These are phyloP conservation scores for Nigrospora oryzae DNA, from an alignment of 2,329 filamentous ascomycete genomes.

Conservation along the genomic window DNA sequence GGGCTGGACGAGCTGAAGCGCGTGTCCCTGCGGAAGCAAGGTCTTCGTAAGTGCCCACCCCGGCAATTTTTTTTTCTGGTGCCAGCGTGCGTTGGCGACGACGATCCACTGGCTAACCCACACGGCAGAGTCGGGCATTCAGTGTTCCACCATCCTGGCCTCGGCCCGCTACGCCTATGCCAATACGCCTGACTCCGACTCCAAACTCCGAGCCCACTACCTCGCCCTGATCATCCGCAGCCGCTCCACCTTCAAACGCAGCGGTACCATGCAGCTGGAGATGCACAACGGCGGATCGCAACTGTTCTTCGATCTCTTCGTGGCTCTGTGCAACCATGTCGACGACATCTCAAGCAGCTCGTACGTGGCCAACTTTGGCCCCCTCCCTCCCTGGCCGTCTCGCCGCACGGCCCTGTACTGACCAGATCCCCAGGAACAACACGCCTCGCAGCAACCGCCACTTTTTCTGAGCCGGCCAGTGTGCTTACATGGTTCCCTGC, in stretches of 20 bases:
- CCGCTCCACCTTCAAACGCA: conserved; percentile 81
- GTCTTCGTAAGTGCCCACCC: conserved; percentile 51
- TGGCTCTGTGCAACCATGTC: conserved; percentile 86
- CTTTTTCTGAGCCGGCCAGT: conserved; percentile 15
- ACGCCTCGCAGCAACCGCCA: conserved; percentile 39
- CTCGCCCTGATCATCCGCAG: conserved; percentile 86
- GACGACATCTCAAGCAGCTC: conserved; percentile 49
- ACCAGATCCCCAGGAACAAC: conserved; percentile 18
- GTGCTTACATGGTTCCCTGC: background rate
- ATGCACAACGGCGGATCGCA: conserved; percentile 79
- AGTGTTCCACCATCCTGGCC: conserved; percentile 75
- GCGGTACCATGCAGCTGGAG: conserved; percentile 90
- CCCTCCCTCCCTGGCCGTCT: no score
- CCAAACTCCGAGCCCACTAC: conserved; percentile 85
- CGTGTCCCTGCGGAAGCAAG: conserved; percentile 79
- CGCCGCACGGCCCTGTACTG: background rate
- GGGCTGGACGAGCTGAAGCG: conserved; percentile 78
- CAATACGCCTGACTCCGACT: conserved; percentile 82
- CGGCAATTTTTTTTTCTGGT: background rate
- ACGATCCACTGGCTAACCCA: background rate
- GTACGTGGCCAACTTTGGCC: conserved; percentile 12
- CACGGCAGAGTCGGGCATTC: conserved; percentile 60
- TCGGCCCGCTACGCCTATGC: conserved; percentile 87
- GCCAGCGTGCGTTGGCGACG: conserved; percentile 2
- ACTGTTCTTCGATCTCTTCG: conserved; percentile 89